phyloP scores from a whole-genome alignment of 768 basidiomycete species.

The Mrakia frigida region DNA sequence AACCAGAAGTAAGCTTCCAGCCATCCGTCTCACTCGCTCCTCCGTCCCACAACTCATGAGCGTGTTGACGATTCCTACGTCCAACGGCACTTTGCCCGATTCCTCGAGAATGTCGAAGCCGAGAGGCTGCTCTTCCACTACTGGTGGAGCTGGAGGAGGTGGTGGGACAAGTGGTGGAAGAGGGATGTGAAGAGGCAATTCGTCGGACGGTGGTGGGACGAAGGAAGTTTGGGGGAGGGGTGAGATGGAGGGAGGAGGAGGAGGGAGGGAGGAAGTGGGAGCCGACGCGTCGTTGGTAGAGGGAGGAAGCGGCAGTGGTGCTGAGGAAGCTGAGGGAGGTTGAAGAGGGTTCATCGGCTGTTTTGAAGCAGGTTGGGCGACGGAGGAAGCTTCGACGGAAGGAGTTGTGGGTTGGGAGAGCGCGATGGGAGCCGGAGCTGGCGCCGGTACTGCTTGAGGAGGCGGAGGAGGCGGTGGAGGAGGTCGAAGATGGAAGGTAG shows the following conservation, averaged over 20 bases:
- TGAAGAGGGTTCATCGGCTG: not conserved
- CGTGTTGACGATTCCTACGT: slow-evolving; percentile 88
- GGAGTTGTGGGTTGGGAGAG: not conserved
- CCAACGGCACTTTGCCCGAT: slow-evolving; percentile 82
- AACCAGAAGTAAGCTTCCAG: slow-evolving; percentile 78
- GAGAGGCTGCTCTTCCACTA: slow-evolving; percentile 26
- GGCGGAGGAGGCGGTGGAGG: slow-evolving; percentile 29
- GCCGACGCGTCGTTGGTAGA: not conserved
- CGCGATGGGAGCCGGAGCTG: not conserved
- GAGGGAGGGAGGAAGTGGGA: not conserved
- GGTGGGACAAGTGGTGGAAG: not conserved
- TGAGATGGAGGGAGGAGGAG: not conserved
- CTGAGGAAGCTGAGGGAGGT: not conserved
- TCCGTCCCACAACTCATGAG: slow-evolving; percentile 80
- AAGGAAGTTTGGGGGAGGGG: not conserved
- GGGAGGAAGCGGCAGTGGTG: not conserved
- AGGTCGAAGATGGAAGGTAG: slow-evolving; percentile 71
- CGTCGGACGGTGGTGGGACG: slow-evolving; percentile 44
- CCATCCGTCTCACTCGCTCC: slow-evolving; percentile 82
- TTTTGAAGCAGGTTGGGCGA: not conserved
- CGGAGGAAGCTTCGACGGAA: not conserved
- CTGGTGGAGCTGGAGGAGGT: not conserved
- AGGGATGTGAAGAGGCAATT: slow-evolving; percentile 33
- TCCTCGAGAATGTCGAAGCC: slow-evolving; percentile 66
- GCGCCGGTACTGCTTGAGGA: not conserved